phyloP scores from a whole-genome alignment of 164 flowering plant genomes.

The Stephania cephalantha region DNA sequence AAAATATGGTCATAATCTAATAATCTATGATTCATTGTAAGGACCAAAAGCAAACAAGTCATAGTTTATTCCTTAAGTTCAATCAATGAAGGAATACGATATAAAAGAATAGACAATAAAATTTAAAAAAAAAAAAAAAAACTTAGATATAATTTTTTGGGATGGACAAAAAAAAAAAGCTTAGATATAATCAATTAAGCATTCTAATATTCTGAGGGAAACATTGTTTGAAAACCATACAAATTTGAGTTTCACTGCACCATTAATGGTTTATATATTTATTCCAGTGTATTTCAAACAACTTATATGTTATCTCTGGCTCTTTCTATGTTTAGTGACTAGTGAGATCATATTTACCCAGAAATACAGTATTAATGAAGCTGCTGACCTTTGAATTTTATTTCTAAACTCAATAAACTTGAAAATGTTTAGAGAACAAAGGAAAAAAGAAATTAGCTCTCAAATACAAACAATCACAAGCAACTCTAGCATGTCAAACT shows the following conservation, averaged over 20 bases:
- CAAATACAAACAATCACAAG: neutral
- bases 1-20: too few relatives aligned
- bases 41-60: neutral
- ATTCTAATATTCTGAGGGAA: too few relatives aligned
- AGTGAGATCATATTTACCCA: too few relatives aligned
- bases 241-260: too few relatives aligned
- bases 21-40: too few relatives aligned
- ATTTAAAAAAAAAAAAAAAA: neutral
- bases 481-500: neutral
- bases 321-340: too few relatives aligned
- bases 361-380: too few relatives aligned
- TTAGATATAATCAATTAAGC: neutral
- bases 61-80: neutral
- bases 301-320: too few relatives aligned
- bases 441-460: neutral
- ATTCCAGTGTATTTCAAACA: too few relatives aligned
- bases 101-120: neutral
- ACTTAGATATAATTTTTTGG: neutral
- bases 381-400: too few relatives aligned
- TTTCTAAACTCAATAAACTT: neutral
- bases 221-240: too few relatives aligned
- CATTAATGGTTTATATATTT: too few relatives aligned
- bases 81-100: neutral
- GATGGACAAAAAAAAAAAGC: neutral
- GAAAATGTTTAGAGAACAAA: neutral